These are phyloP conservation scores for Chalciporus pseudorubinellus DNA, from an alignment of 768 basidiomycete genomes.

Conservation along the genomic window DNA sequence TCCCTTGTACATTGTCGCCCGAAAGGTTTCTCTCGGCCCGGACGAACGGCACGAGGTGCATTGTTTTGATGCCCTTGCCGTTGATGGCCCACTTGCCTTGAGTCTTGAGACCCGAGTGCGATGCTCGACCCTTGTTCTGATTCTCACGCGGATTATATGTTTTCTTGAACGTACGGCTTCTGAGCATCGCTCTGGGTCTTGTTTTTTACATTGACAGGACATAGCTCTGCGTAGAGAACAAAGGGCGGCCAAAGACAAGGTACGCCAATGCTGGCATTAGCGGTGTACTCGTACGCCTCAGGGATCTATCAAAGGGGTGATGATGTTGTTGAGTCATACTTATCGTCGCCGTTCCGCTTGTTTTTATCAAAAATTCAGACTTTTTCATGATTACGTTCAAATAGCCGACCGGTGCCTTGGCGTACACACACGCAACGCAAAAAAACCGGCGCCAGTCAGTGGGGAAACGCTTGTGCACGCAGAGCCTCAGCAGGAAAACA, in stretches of 20 bases:
- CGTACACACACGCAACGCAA: no score
- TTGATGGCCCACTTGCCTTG: background rate
- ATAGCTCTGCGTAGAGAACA: background rate
- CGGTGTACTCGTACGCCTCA: no score
- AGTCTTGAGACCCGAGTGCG: background rate
- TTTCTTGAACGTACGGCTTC: background rate
- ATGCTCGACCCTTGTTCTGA: conserved; percentile 1
- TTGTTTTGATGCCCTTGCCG: conserved; percentile 1
- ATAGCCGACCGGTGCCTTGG: no score
- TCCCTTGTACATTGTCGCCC: background rate
- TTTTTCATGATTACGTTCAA: no score
- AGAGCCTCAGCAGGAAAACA: no score
- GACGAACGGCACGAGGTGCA: background rate
- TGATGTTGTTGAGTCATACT: no score
- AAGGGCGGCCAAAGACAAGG: conserved; percentile 4
- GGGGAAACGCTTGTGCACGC: no score
- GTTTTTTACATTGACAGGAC: no score
- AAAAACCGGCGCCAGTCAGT: no score
- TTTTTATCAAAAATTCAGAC: no score
- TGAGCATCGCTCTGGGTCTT: conserved; percentile 4
- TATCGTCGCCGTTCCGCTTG: no score
- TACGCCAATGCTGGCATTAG: conserved; percentile 7
- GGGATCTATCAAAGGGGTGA: no score
- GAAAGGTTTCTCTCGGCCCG: background rate
- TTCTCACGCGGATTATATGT: conserved; percentile 16